phyloP scores from a whole-genome alignment of 2,329 filamentous ascomycete species.

The Colletotrichum endophyticum region DNA sequence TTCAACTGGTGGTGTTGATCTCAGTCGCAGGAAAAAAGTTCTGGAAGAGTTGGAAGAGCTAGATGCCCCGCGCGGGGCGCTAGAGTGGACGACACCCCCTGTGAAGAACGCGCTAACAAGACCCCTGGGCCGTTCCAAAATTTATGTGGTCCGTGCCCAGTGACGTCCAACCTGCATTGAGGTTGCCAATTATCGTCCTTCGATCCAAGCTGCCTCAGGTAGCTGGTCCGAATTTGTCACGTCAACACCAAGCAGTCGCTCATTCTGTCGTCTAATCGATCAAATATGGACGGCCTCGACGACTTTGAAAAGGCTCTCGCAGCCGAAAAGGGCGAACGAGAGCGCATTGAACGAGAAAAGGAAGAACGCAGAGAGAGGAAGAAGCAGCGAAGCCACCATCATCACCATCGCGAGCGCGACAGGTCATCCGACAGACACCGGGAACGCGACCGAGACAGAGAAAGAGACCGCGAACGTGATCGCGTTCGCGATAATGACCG shows the following conservation, averaged over 20 bases:
- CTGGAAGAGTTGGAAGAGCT: constrained; percentile 20
- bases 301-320: constrained; percentile 83
- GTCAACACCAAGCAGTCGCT: too few relatives aligned
- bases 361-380: constrained; percentile 47
- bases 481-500: constrained; percentile 29
- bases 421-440: constrained; percentile 28
- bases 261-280: neutral
- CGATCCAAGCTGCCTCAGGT: neutral
- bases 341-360: constrained; percentile 49
- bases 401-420: constrained; percentile 48
- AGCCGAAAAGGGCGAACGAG: constrained; percentile 62
- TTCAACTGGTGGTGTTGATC: neutral
- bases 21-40: constrained; percentile 19
- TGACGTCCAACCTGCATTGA: constrained; percentile 14
- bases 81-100: neutral
- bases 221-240: neutral
- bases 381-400: constrained; percentile 51
- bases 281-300: constrained; percentile 57
- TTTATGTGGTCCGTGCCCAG: constrained; percentile 10
- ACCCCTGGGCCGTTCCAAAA: neutral
- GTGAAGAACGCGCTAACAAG: neutral
- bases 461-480: constrained; percentile 28
- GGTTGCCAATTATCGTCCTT: neutral
- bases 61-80: constrained; percentile 20
- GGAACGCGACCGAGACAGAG: constrained; percentile 22